phyloP scores from a whole-genome alignment of 208 protist genomes.

The Trypanosomatidae sp. region DNA sequence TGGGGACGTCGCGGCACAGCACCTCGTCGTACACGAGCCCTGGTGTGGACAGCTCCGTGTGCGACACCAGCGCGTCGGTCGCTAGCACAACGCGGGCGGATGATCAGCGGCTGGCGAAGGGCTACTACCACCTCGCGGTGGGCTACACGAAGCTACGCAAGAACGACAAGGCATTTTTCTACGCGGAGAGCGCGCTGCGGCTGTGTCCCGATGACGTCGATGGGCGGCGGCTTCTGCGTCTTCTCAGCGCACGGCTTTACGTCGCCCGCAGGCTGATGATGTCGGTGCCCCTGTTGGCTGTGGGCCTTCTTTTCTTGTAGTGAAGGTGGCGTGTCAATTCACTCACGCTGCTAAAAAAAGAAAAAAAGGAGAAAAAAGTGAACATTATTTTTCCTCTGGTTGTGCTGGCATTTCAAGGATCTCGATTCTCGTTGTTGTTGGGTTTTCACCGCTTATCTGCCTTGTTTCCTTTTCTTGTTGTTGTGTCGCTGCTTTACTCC shows the following conservation, averaged over 20 bases:
- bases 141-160: slow-evolving; percentile 75
- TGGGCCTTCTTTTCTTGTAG: slow-evolving; percentile 14
- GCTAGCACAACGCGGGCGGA: neutral
- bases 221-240: slow-evolving; percentile 25
- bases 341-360: neutral
- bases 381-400: too few species aligned
- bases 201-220: slow-evolving; percentile 50
- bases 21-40: too few species aligned
- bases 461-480: too few species aligned
- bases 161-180: slow-evolving; percentile 55
- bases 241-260: slow-evolving; percentile 15
- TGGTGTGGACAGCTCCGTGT: too few species aligned
- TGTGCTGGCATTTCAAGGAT: too few species aligned
- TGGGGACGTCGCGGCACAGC: slow-evolving; percentile 6
- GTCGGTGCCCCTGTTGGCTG: neutral
- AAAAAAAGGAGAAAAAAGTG: too few species aligned
- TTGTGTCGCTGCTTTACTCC: too few species aligned
- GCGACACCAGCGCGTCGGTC: neutral
- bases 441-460: too few species aligned
- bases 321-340: neutral
- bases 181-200: slow-evolving; percentile 52
- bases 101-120: slow-evolving; percentile 12
- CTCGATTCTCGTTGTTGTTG: too few species aligned
- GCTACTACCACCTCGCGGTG: slow-evolving; percentile 72
- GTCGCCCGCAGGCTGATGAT: neutral